phyloP scores from a whole-genome alignment of 2,329 filamentous ascomycete genomes.

The Penicillium sp. region DNA sequence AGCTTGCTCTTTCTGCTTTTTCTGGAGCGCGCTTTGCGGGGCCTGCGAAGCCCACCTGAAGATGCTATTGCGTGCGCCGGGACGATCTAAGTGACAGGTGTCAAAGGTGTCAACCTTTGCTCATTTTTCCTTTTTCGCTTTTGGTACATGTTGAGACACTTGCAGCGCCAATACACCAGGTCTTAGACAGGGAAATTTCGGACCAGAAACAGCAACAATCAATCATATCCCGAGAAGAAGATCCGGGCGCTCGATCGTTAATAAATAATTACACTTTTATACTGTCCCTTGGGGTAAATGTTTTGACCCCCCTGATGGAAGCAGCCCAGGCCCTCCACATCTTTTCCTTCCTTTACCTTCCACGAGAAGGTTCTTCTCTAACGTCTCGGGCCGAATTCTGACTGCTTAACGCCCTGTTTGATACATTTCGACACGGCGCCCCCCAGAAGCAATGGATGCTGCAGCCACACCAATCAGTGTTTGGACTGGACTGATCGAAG shows the following conservation, averaged over 20 bases:
- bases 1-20: constrained; percentile 1
- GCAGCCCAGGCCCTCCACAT: neutral
- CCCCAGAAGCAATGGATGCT: constrained; percentile 15
- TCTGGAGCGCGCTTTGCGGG: constrained; percentile 22
- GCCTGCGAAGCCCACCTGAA: constrained; percentile 12
- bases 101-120: constrained; percentile 16
- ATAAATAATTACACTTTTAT: neutral
- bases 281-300: neutral
- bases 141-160: constrained; percentile 9
- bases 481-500: constrained; percentile 22
- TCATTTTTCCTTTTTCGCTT: constrained; percentile 15
- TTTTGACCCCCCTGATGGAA: neutral
- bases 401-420: constrained; percentile 37
- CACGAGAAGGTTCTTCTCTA: constrained; percentile 19
- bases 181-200: constrained; percentile 5
- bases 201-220: neutral
- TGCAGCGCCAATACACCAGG: neutral
- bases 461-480: constrained; percentile 36
- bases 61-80: constrained; percentile 21
- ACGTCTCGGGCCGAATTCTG: constrained; percentile 28
- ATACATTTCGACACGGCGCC: constrained; percentile 22
- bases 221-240: neutral
- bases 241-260: neutral
- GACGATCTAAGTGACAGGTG: constrained; percentile 35
- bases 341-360: neutral